A percentile compares a stretch with the other conserved stretches of the same genome.
Evolutionary conservation across 75 land plant genomes (phyloP).

Genomic region (Cryptomeria japonica): DNA sequence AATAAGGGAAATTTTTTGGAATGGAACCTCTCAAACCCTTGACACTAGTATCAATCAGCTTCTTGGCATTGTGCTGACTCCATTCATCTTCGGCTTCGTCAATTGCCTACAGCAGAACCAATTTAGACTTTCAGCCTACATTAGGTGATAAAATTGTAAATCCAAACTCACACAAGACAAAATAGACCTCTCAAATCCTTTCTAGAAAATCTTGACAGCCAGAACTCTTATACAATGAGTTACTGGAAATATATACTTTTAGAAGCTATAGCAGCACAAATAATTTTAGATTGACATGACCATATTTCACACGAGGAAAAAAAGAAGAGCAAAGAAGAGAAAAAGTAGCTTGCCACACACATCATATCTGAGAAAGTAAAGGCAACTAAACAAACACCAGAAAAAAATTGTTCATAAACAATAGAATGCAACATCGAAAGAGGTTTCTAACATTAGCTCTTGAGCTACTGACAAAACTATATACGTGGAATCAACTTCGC

Average conservation of each 20-base stretch:
- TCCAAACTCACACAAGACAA: not conserved
- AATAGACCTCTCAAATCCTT: not conserved
- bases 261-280: not conserved
- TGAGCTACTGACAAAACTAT: not conserved
- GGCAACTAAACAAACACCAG: not conserved
- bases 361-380: not conserved
- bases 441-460: not conserved
- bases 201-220: not conserved
- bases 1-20: slow-evolving; percentile 91
- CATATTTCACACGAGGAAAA: too few species aligned
- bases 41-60: slow-evolving; percentile 79
- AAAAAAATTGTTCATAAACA: not conserved
- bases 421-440: not conserved
- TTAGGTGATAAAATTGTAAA: not conserved
- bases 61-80: slow-evolving; percentile 98
- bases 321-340: not conserved
- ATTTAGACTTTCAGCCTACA: not conserved
- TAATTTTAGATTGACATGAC: not conserved
- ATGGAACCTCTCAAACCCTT: slow-evolving; percentile 80
- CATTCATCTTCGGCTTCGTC: slow-evolving; percentile 98
- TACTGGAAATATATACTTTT: not conserved
- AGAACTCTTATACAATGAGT: not conserved
- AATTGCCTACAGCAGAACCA: slow-evolving; percentile 65
- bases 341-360: not conserved
- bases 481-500: not conserved